Evolutionary conservation across 805 yeast genomes (phyloP).

Genomic region (Nakazawaea siamensis): DNA sequence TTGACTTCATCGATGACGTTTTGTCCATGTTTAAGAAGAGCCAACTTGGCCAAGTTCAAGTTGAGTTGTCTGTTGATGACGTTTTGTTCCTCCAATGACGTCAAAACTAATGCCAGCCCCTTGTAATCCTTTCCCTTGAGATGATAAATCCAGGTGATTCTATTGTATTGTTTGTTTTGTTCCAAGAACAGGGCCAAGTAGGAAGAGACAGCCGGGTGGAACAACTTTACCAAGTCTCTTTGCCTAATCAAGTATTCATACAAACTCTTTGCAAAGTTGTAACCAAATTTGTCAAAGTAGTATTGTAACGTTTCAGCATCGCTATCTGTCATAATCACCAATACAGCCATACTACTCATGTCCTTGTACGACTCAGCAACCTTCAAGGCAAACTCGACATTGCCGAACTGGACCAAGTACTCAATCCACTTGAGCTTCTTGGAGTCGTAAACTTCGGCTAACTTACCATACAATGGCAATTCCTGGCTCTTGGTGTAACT

Average conservation of each 20-base stretch:
- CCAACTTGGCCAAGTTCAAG: conserved; percentile 64
- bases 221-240: conserved; percentile 43
- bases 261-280: conserved; percentile 57
- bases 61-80: conserved; percentile 43
- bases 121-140: conserved; percentile 41
- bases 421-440: conserved; percentile 45
- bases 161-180: conserved; percentile 32
- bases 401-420: conserved; percentile 40
- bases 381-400: conserved; percentile 44
- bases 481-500: conserved; percentile 3
- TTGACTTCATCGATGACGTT: conserved; percentile 29
- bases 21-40: conserved; percentile 37
- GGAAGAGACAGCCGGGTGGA: conserved; percentile 42
- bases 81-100: conserved; percentile 28
- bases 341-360: conserved; percentile 51
- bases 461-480: too few species aligned
- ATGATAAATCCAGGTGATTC: conserved; percentile 68
- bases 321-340: conserved; percentile 30
- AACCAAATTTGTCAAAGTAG: conserved; percentile 56
- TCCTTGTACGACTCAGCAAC: conserved; percentile 64
- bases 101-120: conserved; percentile 41
- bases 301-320: conserved; percentile 25
- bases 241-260: conserved; percentile 49
- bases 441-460: conserved; percentile 1
- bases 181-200: conserved; percentile 46